These are phyloP conservation scores for Aspergillus avenaceus DNA, from an alignment of 495 filamentous ascomycete species.

Conservation along the genomic window DNA sequence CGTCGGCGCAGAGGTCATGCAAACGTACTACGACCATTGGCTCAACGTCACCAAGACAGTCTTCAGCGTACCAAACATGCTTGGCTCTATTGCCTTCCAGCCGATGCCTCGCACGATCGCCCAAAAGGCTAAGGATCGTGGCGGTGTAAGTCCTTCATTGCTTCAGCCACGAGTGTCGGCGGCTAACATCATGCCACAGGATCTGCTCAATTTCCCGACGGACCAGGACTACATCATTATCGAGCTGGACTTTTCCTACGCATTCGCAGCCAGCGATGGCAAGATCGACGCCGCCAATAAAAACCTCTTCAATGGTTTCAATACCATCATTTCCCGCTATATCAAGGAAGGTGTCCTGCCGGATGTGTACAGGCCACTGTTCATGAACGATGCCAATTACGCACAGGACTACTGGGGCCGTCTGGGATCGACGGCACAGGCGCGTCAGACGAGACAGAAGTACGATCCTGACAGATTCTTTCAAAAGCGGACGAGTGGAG, in stretches of 20 bases:
- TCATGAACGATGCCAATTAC: constrained; percentile 58
- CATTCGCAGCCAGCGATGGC: constrained; percentile 35
- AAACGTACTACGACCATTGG: constrained; percentile 50
- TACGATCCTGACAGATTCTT: constrained; percentile 58
- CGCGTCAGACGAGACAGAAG: constrained; percentile 34
- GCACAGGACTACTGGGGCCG: constrained; percentile 57
- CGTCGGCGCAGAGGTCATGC: constrained; percentile 37
- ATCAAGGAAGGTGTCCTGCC: constrained; percentile 42
- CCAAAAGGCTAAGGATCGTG: constrained; percentile 40
- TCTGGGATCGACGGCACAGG: constrained; percentile 38
- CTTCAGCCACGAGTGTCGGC: neutral
- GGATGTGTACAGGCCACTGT: constrained; percentile 52
- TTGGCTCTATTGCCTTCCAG: constrained; percentile 54
- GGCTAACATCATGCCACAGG: constrained; percentile 19
- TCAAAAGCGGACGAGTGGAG: constrained; percentile 54
- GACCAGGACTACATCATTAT: constrained; percentile 52
- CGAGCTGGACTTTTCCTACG: constrained; percentile 54
- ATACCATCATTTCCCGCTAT: constrained; percentile 27
- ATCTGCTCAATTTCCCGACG: constrained; percentile 49
- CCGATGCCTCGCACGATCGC: constrained; percentile 50
- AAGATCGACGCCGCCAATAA: constrained; percentile 48
- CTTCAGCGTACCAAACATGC: constrained; percentile 39
- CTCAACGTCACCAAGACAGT: constrained; percentile 38
- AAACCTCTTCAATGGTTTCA: constrained; percentile 30
- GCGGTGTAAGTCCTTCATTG: constrained; percentile 30